Conservation (phyloP, 257 asterid species). For the Forsythia viridissima region DNA sequence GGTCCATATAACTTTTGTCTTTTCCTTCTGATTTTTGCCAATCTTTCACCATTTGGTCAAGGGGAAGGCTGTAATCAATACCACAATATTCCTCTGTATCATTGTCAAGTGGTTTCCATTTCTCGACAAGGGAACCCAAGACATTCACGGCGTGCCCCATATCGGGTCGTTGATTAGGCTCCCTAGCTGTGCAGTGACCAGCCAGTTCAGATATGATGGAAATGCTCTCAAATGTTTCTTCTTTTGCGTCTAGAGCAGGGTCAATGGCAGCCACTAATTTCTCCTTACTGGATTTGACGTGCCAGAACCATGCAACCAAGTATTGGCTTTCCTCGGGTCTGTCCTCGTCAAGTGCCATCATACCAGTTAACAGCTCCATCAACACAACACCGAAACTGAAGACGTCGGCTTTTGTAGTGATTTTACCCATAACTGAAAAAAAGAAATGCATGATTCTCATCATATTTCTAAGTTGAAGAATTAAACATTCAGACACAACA, state of each 20-base stretch:
- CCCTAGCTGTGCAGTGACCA: constrained; percentile 89
- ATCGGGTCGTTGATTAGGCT: constrained; percentile 83
- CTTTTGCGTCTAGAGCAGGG: constrained; percentile 49
- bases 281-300: constrained; percentile 57
- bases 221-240: constrained; percentile 58
- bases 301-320: constrained; percentile 86
- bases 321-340: constrained; percentile 90
- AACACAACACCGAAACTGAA: constrained; percentile 90
- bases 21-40: constrained; percentile 88
- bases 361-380: constrained; percentile 88
- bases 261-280: constrained; percentile 71
- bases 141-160: constrained; percentile 86
- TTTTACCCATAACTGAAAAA: constrained; percentile 74
- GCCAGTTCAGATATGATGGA: constrained; percentile 77
- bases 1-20: constrained; percentile 57
- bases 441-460: not conserved
- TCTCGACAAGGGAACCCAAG: constrained; percentile 71
- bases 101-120: constrained; percentile 72
- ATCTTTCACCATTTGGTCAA: constrained; percentile 88
- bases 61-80: constrained; percentile 87
- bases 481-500: not conserved
- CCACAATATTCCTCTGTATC: constrained; percentile 80
- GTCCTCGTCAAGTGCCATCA: constrained; percentile 72
- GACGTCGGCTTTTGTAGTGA: constrained; percentile 85
- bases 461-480: not conserved